phyloP scores from a whole-genome alignment of 1,139 yeast species.

The Yamadazyma blattariae region DNA sequence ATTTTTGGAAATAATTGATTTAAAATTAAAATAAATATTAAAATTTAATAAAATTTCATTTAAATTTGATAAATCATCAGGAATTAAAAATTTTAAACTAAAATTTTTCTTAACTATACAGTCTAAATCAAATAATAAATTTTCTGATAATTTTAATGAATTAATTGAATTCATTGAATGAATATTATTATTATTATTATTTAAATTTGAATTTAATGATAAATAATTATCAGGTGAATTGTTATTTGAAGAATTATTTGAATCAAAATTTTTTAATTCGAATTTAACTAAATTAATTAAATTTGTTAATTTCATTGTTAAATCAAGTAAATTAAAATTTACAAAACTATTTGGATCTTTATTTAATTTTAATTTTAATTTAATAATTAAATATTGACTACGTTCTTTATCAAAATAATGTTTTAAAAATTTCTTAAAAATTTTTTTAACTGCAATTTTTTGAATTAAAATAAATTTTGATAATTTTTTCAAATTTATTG shows the following conservation, averaged over 20 bases:
- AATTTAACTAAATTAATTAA: slow-evolving; percentile 21
- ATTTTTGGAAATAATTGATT: slow-evolving; percentile 16
- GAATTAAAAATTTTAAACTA: slow-evolving; percentile 31
- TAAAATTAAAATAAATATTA: slow-evolving; percentile 34
- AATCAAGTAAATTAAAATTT: slow-evolving; percentile 60
- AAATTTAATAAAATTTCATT: slow-evolving; percentile 37
- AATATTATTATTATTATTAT: too few species aligned
- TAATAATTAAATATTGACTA: slow-evolving; percentile 34
- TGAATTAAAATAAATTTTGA: slow-evolving; percentile 77
- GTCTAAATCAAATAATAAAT: slow-evolving; percentile 29
- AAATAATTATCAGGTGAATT: not conserved
- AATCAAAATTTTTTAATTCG: slow-evolving; percentile 12
- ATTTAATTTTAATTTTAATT: slow-evolving; percentile 34
- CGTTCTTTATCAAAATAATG: slow-evolving; percentile 41
- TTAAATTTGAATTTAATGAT: not conserved
- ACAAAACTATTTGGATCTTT: slow-evolving; percentile 54
- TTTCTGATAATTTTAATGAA: slow-evolving; percentile 2
- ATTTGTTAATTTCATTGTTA: slow-evolving; percentile 36
- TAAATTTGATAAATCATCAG: slow-evolving; percentile 32
- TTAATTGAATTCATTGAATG: slow-evolving; percentile 1
- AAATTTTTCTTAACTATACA: slow-evolving; percentile 38
- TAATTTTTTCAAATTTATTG: slow-evolving; percentile 63
- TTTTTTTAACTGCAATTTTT: slow-evolving; percentile 75
- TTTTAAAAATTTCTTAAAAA: slow-evolving; percentile 75
- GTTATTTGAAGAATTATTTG: slow-evolving; percentile 2